Evolutionary conservation across 345 rosid genomes (phyloP).

Genomic region (Euphorbia tirucalli): DNA sequence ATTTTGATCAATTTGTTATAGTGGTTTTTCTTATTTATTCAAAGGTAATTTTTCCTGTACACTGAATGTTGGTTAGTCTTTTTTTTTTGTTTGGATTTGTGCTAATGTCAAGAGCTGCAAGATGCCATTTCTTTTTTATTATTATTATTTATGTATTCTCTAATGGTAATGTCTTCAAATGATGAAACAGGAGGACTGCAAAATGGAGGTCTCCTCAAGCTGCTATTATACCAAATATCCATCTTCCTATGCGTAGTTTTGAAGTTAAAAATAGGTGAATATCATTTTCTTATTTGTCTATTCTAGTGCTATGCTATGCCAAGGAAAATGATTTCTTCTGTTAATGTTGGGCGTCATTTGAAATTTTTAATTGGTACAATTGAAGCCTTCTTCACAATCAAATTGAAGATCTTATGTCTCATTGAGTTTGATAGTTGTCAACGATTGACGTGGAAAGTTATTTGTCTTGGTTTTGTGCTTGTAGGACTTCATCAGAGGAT

Average conservation of each 20-base stretch:
- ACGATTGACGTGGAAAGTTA: not conserved
- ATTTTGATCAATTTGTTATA: too few species aligned
- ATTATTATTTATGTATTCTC: not conserved
- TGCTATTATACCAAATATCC: slow-evolving; percentile 58
- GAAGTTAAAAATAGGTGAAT: slow-evolving; percentile 69
- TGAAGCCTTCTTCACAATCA: not conserved
- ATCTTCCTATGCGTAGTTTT: slow-evolving; percentile 77
- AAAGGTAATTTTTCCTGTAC: too few species aligned
- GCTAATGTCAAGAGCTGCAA: not conserved
- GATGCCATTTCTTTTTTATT: not conserved
- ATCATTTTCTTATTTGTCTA: not conserved
- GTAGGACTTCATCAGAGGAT: slow-evolving; percentile 73
- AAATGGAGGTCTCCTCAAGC: slow-evolving; percentile 62
- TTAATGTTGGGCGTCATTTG: not conserved
- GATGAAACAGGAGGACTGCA: slow-evolving; percentile 35
- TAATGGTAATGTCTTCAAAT: not conserved
- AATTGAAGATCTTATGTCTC: not conserved
- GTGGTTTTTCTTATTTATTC: too few species aligned
- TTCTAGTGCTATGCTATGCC: not conserved
- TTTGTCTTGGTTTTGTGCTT: slow-evolving; percentile 8
- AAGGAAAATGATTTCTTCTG: not conserved
- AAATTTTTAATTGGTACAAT: not conserved
- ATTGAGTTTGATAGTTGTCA: not conserved
- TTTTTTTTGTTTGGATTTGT: not conserved
- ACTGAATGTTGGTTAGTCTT: too few species aligned